phyloP scores from a whole-genome alignment of 2,329 filamentous ascomycete species.

The Penicillium paneum region DNA sequence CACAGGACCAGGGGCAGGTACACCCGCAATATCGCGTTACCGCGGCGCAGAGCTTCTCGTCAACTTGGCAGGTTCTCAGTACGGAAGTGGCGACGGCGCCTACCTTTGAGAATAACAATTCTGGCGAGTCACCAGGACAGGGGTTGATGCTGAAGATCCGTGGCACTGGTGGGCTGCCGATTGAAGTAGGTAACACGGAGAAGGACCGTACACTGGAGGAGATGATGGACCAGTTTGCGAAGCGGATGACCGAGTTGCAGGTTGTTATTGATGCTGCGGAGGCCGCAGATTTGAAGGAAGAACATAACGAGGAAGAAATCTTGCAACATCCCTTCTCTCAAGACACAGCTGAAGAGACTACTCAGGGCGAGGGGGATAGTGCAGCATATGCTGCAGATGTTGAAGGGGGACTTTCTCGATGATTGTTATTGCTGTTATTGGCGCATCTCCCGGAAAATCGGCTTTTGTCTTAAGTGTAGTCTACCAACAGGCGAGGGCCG shows the following conservation, averaged over 20 bases:
- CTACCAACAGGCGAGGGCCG: background rate
- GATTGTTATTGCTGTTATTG: background rate
- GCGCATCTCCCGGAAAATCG: background rate
- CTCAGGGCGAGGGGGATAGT: background rate
- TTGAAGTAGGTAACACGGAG: conserved; percentile 19
- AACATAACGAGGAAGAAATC: background rate
- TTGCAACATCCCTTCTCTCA: background rate
- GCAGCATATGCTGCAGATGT: background rate
- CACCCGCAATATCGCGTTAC: conserved; percentile 51
- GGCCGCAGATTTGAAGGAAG: background rate
- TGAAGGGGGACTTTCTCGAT: background rate
- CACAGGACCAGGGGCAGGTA: conserved; percentile 7
- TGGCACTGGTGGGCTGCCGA: conserved; percentile 37
- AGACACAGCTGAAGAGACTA: background rate
- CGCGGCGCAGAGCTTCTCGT: conserved; percentile 68
- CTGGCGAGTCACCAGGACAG: conserved; percentile 48
- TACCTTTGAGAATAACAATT: conserved; percentile 58
- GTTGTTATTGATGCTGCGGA: conserved; percentile 40
- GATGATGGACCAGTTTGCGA: conserved; percentile 48
- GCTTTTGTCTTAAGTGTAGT: background rate
- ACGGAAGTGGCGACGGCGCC: conserved; percentile 58
- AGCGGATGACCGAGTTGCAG: conserved; percentile 43
- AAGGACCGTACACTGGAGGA: conserved; percentile 37
- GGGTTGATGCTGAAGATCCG: conserved; percentile 47
- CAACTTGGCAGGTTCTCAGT: conserved; percentile 67